Percentiles rank a stretch among this genome's conserved stretches.
phyloP scores from a whole-genome alignment of 75 land plant species.

The Adiantum capillusveneris region DNA sequence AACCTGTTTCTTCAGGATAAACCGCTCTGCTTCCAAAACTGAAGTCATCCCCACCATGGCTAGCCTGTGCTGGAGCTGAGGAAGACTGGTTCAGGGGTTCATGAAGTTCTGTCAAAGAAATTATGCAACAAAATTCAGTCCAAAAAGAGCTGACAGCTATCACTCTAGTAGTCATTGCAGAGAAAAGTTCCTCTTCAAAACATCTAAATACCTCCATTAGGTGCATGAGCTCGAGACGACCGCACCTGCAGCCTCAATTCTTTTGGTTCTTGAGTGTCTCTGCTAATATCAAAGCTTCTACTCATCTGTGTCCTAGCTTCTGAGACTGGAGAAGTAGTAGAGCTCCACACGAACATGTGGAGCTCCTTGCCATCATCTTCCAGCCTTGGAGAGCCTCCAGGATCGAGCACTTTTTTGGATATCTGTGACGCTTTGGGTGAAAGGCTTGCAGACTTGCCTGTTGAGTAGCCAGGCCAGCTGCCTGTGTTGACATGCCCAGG shows the following conservation, averaged over 20 bases:
- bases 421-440: conserved; percentile 18
- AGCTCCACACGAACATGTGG: conserved; percentile 69
- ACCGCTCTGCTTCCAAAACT: conserved; percentile 42
- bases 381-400: conserved; percentile 11
- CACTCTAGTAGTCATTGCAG: too few relatives aligned
- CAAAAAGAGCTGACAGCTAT: too few relatives aligned
- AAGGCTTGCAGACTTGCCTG: conserved; percentile 2
- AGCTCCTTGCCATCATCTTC: conserved; percentile 39
- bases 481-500: not conserved
- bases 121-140: too few relatives aligned
- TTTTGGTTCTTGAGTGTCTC: not conserved
- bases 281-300: not conserved
- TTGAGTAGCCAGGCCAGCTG: conserved; percentile 2
- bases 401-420: conserved; percentile 10
- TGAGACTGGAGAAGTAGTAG: conserved; percentile 48
- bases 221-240: not conserved
- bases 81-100: not conserved
- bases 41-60: conserved; percentile 39
- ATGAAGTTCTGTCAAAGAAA: not conserved
- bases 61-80: not conserved
- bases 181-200: not conserved
- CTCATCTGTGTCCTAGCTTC: conserved; percentile 16
- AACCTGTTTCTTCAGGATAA: conserved; percentile 17
- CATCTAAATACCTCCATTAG: not conserved
- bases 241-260: not conserved